Evolutionary conservation across 2,329 filamentous ascomycete genomes (phyloP).

Genomic region (Botryotinia narcissicola): DNA sequence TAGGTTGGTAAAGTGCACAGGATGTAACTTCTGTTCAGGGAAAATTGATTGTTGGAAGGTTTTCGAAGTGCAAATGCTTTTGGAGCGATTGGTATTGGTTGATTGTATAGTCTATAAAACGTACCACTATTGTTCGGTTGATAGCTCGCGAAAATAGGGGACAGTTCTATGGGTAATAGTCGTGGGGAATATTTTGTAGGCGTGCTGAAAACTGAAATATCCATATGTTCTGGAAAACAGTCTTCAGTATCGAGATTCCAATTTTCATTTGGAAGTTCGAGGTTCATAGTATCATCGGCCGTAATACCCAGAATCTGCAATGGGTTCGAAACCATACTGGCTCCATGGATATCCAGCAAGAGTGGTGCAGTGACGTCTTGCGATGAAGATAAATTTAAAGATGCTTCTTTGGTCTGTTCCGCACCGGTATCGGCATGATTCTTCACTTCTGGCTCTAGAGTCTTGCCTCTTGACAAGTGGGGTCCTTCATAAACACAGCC

Average conservation of each 20-base stretch:
- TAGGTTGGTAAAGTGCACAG: conserved; percentile 26
- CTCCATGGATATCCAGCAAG: background rate
- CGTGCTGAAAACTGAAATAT: background rate
- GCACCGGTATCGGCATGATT: background rate
- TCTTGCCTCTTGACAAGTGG: background rate
- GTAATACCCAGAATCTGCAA: background rate
- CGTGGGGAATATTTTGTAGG: background rate
- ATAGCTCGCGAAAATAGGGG: background rate
- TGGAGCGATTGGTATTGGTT: conserved; percentile 1
- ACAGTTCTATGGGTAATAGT: no score
- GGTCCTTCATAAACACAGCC: conserved; percentile 21
- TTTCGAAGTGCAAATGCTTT: conserved; percentile 23
- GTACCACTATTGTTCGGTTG: background rate
- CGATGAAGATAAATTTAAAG: background rate
- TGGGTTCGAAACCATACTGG: background rate
- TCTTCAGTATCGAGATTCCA: background rate
- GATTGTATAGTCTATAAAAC: background rate
- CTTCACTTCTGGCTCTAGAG: no score
- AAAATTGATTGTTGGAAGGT: conserved; percentile 6
- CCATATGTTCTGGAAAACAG: background rate
- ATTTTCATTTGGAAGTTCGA: background rate
- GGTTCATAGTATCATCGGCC: background rate
- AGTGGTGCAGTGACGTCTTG: background rate
- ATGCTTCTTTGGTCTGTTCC: background rate
- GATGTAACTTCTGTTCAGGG: conserved; percentile 25